These are phyloP conservation scores for Xerocomus minutiporus DNA, from an alignment of 1,284 basidiomycete species.

Conservation along the genomic window DNA sequence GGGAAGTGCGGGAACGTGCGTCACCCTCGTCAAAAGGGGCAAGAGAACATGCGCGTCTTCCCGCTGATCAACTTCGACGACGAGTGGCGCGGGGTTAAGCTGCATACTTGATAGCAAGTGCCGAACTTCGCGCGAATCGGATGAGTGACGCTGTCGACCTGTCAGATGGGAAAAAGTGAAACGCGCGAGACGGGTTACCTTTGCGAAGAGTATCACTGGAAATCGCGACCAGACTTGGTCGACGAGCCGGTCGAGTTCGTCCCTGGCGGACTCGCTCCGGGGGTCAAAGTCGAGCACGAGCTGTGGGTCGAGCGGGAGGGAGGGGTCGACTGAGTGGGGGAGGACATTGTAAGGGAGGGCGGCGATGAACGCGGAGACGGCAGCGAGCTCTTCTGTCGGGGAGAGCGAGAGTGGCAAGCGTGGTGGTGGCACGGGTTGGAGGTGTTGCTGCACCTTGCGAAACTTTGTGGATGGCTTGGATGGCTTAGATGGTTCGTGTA, in stretches of 20 bases:
- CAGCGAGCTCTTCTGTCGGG: constrained; percentile 68
- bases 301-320: constrained; percentile 66
- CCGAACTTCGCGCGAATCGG: constrained; percentile 65
- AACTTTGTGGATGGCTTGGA: constrained; percentile 7
- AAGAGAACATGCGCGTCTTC: constrained; percentile 44
- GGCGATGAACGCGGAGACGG: constrained; percentile 73
- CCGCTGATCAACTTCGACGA: constrained; percentile 73
- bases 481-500: constrained; percentile 12
- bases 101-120: constrained; percentile 54
- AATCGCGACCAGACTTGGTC: constrained; percentile 66
- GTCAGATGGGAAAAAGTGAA: neutral
- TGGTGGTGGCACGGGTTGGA: constrained; percentile 18
- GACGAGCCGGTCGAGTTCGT: constrained; percentile 54
- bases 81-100: constrained; percentile 61
- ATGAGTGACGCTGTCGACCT: constrained; percentile 50
- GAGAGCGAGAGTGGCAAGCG: constrained; percentile 45
- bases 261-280: constrained; percentile 47
- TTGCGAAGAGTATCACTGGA: constrained; percentile 75
- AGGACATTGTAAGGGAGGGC: constrained; percentile 77
- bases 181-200: constrained; percentile 46
- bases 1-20: constrained; percentile 55
- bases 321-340: constrained; percentile 62
- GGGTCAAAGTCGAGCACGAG: constrained; percentile 83
- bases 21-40: constrained; percentile 53
- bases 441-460: constrained; percentile 23